phyloP scores from a whole-genome alignment of 225 moss, liverwort and hornwort genomes.

The Sphagnum contortum region DNA sequence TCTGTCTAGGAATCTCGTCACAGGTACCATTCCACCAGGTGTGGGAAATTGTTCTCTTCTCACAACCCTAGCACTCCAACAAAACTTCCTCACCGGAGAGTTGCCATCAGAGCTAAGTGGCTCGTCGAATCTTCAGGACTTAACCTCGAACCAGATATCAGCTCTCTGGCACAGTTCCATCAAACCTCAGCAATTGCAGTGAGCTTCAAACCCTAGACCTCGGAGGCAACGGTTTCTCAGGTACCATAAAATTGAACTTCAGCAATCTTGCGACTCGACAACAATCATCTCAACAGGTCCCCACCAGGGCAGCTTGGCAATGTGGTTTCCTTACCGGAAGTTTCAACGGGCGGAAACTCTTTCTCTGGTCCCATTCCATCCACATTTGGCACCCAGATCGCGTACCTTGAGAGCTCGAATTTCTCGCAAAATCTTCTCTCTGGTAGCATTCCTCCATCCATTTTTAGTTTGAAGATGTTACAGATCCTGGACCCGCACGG shows the following conservation, averaged over 20 bases:
- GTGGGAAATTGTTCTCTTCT: conserved; percentile 10
- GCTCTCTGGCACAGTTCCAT: conserved; percentile 24
- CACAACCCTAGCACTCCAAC: conserved; percentile 8
- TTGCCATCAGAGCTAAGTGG: conserved; percentile 19
- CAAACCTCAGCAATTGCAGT: conserved; percentile 15
- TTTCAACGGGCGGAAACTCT: conserved; percentile 22
- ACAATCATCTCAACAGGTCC: conserved; percentile 16
- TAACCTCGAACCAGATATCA: conserved; percentile 23
- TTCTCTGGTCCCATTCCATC: conserved; percentile 27
- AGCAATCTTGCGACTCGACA: conserved; percentile 20
- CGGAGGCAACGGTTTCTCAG: conserved; percentile 17
- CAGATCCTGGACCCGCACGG: too few relatives aligned
- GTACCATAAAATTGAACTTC: conserved; percentile 13
- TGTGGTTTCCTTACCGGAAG: conserved; percentile 12
- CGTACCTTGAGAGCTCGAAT: conserved; percentile 28
- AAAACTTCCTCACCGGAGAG: conserved; percentile 18
- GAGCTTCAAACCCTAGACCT: conserved; percentile 23
- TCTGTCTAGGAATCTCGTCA: conserved; percentile 23
- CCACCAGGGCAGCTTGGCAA: conserved; percentile 16
- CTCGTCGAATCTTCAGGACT: conserved; percentile 10
- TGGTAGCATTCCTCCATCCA: conserved; percentile 16
- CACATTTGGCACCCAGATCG: conserved; percentile 16
- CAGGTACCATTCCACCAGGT: conserved; percentile 16
- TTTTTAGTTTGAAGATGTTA: conserved; percentile 20
- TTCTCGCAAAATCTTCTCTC: conserved; percentile 21